These are phyloP conservation scores for Dendrobium huoshanense DNA, from an alignment of 106 monocot species.

Conservation along the genomic window DNA sequence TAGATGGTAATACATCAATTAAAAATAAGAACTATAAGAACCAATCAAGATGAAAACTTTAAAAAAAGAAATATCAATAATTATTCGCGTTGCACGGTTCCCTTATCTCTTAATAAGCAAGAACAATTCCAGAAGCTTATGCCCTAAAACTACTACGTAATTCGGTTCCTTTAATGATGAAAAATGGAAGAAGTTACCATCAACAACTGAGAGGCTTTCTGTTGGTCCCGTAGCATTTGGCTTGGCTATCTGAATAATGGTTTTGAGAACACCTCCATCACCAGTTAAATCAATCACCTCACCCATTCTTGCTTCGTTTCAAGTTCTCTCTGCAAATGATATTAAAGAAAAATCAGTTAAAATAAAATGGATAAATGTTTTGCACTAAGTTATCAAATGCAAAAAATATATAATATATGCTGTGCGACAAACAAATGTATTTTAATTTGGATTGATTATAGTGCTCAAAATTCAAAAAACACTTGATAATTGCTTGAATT, in stretches of 20 bases:
- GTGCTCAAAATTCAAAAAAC: too few species aligned
- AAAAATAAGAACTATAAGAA: too few species aligned
- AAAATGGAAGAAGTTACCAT: conserved; percentile 44
- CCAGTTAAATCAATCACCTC: conserved; percentile 69
- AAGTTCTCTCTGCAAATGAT: neutral
- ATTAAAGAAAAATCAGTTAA: neutral
- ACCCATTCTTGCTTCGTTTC: conserved; percentile 30
- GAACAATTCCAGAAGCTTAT: neutral
- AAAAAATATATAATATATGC: neutral
- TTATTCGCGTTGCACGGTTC: neutral
- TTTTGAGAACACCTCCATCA: conserved; percentile 84
- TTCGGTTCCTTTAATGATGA: neutral
- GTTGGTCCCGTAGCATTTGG: conserved; percentile 60
- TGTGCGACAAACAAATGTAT: neutral
- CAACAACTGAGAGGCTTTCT: conserved; percentile 79
- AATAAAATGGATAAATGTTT: neutral
- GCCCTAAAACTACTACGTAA: neutral
- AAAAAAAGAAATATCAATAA: neutral
- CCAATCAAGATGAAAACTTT: neutral
- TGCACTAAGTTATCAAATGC: neutral
- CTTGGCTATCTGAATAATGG: conserved; percentile 58
- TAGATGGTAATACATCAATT: too few species aligned
- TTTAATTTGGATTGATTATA: neutral
- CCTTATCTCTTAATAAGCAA: neutral
- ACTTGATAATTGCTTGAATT: too few species aligned